Evolutionary conservation across 1,139 yeast species (phyloP).

Genomic region (Suzukiozyma palmioleophila): DNA sequence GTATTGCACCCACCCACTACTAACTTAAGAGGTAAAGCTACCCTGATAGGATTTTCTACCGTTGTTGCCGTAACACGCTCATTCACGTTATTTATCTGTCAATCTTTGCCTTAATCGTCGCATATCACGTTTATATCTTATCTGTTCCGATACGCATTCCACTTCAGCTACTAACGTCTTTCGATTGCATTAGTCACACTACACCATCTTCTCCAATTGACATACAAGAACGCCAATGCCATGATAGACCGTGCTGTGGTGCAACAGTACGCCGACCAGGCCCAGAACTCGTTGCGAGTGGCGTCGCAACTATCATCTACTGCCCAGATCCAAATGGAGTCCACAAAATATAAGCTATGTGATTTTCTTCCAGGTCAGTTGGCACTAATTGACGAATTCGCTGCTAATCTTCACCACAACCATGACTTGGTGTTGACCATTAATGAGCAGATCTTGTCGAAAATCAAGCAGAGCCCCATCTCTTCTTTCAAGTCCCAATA

Average conservation of each 20-base stretch:
- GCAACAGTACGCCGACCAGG: slow-evolving; percentile 25
- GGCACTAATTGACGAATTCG: slow-evolving; percentile 19
- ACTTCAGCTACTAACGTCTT: too few species aligned
- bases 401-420: slow-evolving; percentile 12
- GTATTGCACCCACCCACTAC: too few species aligned
- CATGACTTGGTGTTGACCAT: slow-evolving; percentile 11
- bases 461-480: slow-evolving; percentile 9
- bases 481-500: background rate
- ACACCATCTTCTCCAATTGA: too few species aligned
- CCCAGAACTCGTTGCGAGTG: slow-evolving; percentile 23
- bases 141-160: too few species aligned
- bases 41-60: too few species aligned
- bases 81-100: too few species aligned
- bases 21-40: too few species aligned
- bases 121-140: too few species aligned
- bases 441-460: slow-evolving; percentile 1
- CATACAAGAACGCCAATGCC: too few species aligned
- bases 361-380: slow-evolving; percentile 20
- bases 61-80: too few species aligned
- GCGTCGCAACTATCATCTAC: slow-evolving; percentile 30
- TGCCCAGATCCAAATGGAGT: slow-evolving; percentile 29
- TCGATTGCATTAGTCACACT: too few species aligned
- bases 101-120: too few species aligned
- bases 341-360: slow-evolving; percentile 20
- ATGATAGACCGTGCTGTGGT: slow-evolving; percentile 2